Conservation (phyloP, 768 basidiomycete species). For the Russula sp. region DNA sequence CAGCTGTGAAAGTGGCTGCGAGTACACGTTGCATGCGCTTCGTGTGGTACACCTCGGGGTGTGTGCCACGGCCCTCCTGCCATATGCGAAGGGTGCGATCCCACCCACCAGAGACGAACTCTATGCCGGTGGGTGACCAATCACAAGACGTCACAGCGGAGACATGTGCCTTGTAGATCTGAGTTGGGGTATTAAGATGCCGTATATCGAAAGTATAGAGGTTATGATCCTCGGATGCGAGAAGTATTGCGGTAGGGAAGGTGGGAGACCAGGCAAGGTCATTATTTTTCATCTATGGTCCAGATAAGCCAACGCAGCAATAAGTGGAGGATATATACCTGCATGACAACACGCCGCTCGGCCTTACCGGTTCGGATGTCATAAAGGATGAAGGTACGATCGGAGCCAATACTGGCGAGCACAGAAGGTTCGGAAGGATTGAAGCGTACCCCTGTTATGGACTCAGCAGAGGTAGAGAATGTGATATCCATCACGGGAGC, state of each 20-base stretch:
- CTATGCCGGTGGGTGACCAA: slow-evolving; percentile 93
- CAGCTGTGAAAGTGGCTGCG: slow-evolving; percentile 81
- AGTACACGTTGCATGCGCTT: slow-evolving; percentile 99
- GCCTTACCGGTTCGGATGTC: slow-evolving; percentile 97
- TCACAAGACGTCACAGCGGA: slow-evolving; percentile 96
- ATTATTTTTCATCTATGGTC: slow-evolving; percentile 73
- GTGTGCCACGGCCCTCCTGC: slow-evolving; percentile 77
- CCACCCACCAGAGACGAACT: slow-evolving; percentile 96
- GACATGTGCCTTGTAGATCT: slow-evolving; percentile 97
- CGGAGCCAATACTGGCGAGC: slow-evolving; percentile 91
- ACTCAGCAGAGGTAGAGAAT: slow-evolving; percentile 84
- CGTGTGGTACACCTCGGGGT: slow-evolving; percentile 91
- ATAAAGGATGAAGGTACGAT: slow-evolving; percentile 93
- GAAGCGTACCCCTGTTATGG: slow-evolving; percentile 82
- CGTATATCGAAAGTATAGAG: slow-evolving; percentile 97
- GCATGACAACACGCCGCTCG: slow-evolving; percentile 85
- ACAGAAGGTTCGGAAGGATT: slow-evolving; percentile 93
- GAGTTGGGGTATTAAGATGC: slow-evolving; percentile 70
- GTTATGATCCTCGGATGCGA: slow-evolving; percentile 99
- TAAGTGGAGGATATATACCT: slow-evolving; percentile 38
- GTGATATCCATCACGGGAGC: slow-evolving; percentile 82
- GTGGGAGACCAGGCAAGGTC: slow-evolving; percentile 94
- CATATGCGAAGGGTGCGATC: slow-evolving; percentile 92
- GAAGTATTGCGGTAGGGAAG: slow-evolving; percentile 82
- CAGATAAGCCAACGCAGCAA: slow-evolving; percentile 7